phyloP scores from a whole-genome alignment of 2,329 filamentous ascomycete species.

The Xylaria sp. region DNA sequence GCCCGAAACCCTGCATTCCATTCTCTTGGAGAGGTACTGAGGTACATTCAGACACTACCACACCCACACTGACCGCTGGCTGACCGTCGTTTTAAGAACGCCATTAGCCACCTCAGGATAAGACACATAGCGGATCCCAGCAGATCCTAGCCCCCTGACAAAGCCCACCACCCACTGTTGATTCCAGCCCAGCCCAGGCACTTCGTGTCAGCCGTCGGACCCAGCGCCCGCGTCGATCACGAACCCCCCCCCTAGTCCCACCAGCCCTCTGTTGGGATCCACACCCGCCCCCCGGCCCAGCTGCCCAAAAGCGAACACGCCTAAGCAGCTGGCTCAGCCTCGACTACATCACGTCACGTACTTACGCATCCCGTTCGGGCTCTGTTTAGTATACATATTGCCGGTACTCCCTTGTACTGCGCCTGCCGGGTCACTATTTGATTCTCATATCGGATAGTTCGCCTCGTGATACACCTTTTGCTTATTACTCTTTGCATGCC shows the following conservation, averaged over 20 bases:
- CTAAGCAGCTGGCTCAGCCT: slow-evolving; percentile 48
- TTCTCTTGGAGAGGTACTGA: slow-evolving; percentile 28
- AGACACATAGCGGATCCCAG: slow-evolving; percentile 23
- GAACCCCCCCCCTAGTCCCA: slow-evolving; percentile 31
- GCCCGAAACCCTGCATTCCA: slow-evolving; percentile 34
- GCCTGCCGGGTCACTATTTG: slow-evolving; percentile 42
- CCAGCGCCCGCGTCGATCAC: slow-evolving; percentile 40
- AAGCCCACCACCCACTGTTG: slow-evolving; percentile 38
- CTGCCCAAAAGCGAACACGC: slow-evolving; percentile 28
- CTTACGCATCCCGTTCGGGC: slow-evolving; percentile 40
- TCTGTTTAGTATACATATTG: slow-evolving; percentile 31
- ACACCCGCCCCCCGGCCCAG: slow-evolving; percentile 27
- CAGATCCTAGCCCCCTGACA: slow-evolving; percentile 25
- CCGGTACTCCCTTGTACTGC: slow-evolving; percentile 38
- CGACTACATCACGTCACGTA: slow-evolving; percentile 49
- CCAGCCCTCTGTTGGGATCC: slow-evolving; percentile 35
- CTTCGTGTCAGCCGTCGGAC: slow-evolving; percentile 46
- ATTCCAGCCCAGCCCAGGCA: slow-evolving; percentile 42
- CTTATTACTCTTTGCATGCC: slow-evolving; percentile 33
- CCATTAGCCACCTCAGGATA: slow-evolving; percentile 38
- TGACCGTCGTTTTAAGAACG: slow-evolving; percentile 37
- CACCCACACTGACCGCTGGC: slow-evolving; percentile 21
- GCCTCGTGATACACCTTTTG: slow-evolving; percentile 48
- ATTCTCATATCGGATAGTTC: slow-evolving; percentile 46
- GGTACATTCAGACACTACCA: slow-evolving; percentile 21